Conservation (phyloP, 495 filamentous ascomycete genomes). For the Penicillium flavigenum region DNA sequence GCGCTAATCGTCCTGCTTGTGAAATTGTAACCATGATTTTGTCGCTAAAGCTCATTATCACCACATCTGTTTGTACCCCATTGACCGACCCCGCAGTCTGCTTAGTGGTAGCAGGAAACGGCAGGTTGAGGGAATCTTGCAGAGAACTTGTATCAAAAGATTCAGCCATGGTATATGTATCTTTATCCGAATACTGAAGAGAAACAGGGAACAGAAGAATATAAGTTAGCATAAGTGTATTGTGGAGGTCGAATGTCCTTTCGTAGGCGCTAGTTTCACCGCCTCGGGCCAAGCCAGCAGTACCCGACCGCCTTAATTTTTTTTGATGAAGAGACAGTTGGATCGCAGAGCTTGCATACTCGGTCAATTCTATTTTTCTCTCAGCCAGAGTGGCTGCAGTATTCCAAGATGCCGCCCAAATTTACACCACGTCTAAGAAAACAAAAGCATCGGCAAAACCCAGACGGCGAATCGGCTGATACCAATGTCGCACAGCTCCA, state of each 20-base stretch:
- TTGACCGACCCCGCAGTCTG: conserved; percentile 62
- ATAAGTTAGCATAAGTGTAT: not conserved
- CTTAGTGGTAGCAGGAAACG: conserved; percentile 78
- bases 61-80: conserved; percentile 69
- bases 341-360: conserved; percentile 1
- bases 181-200: not conserved
- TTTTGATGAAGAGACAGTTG: conserved; percentile 23
- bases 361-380: conserved; percentile 12
- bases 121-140: conserved; percentile 41
- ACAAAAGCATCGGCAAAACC: conserved; percentile 53
- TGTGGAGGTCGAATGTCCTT: not conserved
- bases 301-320: conserved; percentile 32
- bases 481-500: conserved; percentile 71
- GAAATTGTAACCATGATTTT: conserved; percentile 90
- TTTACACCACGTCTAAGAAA: conserved; percentile 80
- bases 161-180: conserved; percentile 32
- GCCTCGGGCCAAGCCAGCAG: conserved; percentile 17
- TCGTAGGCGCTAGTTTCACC: conserved; percentile 23
- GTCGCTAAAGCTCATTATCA: conserved; percentile 74
- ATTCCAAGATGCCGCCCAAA: conserved; percentile 59
- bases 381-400: conserved; percentile 19
- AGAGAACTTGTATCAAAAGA: conserved; percentile 28
- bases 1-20: conserved; percentile 79
- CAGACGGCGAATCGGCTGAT: conserved; percentile 50
- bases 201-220: not conserved